Conservation (phyloP, 129 eudicot species). For the carrot (Daucus carota) region DNA sequence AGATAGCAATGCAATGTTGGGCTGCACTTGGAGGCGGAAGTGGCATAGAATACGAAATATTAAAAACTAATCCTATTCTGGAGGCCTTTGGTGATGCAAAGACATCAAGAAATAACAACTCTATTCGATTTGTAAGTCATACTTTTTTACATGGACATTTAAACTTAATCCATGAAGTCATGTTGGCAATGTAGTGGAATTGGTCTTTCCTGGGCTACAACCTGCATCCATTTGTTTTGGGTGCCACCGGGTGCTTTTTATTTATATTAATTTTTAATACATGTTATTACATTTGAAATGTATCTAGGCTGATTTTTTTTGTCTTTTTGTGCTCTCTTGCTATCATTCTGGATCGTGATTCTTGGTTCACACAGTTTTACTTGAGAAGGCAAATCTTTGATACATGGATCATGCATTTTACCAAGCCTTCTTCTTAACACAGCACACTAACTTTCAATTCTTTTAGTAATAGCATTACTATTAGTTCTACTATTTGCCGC, state of each 20-base stretch:
- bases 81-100: constrained; percentile 99
- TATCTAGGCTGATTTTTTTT: constrained; percentile 13
- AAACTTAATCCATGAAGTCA: background rate
- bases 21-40: constrained; percentile 99
- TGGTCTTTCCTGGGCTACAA: constrained; percentile 7
- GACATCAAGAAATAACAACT: constrained; percentile 83
- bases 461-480: no score
- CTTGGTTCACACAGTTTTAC: constrained; percentile 48
- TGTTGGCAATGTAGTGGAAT: background rate
- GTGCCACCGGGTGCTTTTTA: background rate
- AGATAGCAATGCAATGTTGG: constrained; percentile 97
- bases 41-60: constrained; percentile 86
- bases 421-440: constrained; percentile 4
- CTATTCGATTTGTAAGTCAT: constrained; percentile 95
- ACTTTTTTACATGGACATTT: background rate
- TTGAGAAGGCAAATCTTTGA: constrained; percentile 57
- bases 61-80: constrained; percentile 83
- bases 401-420: background rate
- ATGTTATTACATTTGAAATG: background rate
- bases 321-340: constrained; percentile 18
- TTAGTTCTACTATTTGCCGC: background rate
- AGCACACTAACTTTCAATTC: constrained; percentile 3
- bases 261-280: background rate
- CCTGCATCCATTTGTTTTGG: constrained; percentile 7
- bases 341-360: constrained; percentile 15